These are phyloP conservation scores for Lithospermum erythrorhizon DNA, from an alignment of 257 asterid genomes.

Conservation along the genomic window DNA sequence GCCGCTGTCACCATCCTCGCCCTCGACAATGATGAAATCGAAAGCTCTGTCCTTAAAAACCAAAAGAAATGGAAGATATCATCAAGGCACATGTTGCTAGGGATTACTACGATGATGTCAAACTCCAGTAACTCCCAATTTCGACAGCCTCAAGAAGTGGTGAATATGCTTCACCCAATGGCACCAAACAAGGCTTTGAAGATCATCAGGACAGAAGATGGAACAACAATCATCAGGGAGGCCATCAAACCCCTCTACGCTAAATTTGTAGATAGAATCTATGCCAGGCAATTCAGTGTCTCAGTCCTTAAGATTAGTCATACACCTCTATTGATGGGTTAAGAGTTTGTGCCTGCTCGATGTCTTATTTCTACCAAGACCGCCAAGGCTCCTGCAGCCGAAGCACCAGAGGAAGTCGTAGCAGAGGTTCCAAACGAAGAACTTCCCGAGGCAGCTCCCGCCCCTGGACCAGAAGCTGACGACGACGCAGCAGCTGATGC, in stretches of 20 bases:
- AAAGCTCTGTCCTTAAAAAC: constrained; percentile 17
- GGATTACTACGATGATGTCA: constrained; percentile 52
- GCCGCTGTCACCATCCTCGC: constrained; percentile 55
- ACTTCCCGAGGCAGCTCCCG: background rate
- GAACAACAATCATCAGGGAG: constrained; percentile 42
- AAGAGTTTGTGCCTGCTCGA: too few species aligned
- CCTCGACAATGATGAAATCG: constrained; percentile 32
- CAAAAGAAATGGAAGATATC: constrained; percentile 28
- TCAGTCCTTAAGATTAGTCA: constrained; percentile 48
- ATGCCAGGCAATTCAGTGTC: constrained; percentile 40
- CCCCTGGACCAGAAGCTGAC: background rate
- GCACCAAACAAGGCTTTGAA: constrained; percentile 42
- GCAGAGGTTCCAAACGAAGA: background rate
- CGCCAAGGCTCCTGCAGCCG: constrained; percentile 4
- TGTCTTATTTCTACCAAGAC: too few species aligned
- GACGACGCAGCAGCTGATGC: background rate
- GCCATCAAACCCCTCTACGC: constrained; percentile 23
- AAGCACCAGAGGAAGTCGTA: constrained; percentile 10
- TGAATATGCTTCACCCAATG: constrained; percentile 45
- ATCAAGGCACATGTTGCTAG: constrained; percentile 54
- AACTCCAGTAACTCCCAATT: constrained; percentile 36
- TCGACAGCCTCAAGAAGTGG: constrained; percentile 20
- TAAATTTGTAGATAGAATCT: constrained; percentile 23
- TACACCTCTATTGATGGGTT: constrained; percentile 44
- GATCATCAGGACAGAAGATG: constrained; percentile 25